Evolutionary conservation across 208 protist genomes (phyloP).

Genomic region (Crithidia brevicula): DNA sequence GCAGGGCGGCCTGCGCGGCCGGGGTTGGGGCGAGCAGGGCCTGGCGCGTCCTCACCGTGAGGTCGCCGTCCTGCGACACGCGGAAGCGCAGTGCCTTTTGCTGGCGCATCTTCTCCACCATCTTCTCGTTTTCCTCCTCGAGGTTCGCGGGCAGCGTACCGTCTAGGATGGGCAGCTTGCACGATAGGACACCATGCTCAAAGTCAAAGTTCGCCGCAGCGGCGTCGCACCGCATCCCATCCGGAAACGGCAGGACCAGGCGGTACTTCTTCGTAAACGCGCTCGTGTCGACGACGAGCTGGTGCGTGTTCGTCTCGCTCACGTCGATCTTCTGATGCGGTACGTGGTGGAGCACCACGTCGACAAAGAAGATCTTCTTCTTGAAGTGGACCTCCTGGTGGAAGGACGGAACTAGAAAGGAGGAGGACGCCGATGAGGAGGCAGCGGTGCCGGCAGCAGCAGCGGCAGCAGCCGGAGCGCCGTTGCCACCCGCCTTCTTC

Average conservation of each 20-base stretch:
- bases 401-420: conserved; percentile 52
- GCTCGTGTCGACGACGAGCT: conserved; percentile 77
- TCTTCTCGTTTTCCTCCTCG: conserved; percentile 47
- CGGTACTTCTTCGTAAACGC: conserved; percentile 83
- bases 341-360: conserved; percentile 85
- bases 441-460: background rate
- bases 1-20: conserved; percentile 25
- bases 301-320: conserved; percentile 49
- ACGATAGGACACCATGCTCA: conserved; percentile 64
- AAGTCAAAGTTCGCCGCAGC: conserved; percentile 60
- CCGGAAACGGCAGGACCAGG: conserved; percentile 76
- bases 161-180: conserved; percentile 68
- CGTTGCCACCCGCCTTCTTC: conserved; percentile 16
- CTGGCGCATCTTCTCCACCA: conserved; percentile 59
- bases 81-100: conserved; percentile 80
- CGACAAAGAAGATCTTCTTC: conserved; percentile 70
- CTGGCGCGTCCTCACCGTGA: conserved; percentile 77
- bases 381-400: conserved; percentile 86
- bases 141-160: conserved; percentile 57
- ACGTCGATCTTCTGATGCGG: conserved; percentile 76
- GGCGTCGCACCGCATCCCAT: conserved; percentile 57
- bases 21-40: conserved; percentile 58
- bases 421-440: conserved; percentile 17
- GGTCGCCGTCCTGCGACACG: conserved; percentile 66
- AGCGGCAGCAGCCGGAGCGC: conserved; percentile 1